phyloP scores from a whole-genome alignment of 2,329 filamentous ascomycete genomes.

The Alternaria sp. region DNA sequence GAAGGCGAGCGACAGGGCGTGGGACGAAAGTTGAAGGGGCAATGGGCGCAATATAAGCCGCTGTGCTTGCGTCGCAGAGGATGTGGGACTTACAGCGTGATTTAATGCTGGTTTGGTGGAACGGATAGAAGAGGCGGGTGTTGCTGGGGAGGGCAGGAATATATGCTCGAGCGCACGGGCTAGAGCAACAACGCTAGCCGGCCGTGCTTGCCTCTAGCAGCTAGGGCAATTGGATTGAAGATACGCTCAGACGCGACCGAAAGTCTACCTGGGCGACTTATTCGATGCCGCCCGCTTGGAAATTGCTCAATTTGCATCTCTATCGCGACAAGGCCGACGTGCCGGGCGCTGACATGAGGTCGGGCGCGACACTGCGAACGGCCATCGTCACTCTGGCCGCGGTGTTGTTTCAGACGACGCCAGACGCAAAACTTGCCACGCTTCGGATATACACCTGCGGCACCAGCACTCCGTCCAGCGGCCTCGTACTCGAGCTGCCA shows the following conservation, averaged over 20 bases:
- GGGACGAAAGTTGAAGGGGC: slow-evolving; percentile 11
- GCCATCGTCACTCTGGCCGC: slow-evolving; percentile 12
- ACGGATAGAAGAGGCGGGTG: slow-evolving; percentile 22
- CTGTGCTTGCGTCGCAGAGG: background rate
- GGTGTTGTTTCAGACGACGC: slow-evolving; percentile 26
- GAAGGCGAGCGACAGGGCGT: slow-evolving; percentile 9
- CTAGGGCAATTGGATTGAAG: slow-evolving; percentile 29
- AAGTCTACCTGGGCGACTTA: slow-evolving; percentile 10
- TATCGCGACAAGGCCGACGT: slow-evolving; percentile 8
- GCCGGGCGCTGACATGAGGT: slow-evolving; percentile 6
- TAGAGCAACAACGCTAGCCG: slow-evolving; percentile 26
- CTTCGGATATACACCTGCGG: slow-evolving; percentile 28
- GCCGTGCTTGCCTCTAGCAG: slow-evolving; percentile 18
- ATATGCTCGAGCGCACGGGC: slow-evolving; percentile 26
- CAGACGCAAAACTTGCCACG: slow-evolving; percentile 27
- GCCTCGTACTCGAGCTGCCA: background rate
- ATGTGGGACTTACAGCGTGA: slow-evolving; percentile 24
- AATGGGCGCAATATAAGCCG: slow-evolving; percentile 17
- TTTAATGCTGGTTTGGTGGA: slow-evolving; percentile 24
- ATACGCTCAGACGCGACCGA: slow-evolving; percentile 38
- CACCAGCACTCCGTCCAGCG: slow-evolving; percentile 11
- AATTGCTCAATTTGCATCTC: slow-evolving; percentile 29
- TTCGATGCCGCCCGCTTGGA: slow-evolving; percentile 15
- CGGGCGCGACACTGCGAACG: background rate
- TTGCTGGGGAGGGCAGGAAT: slow-evolving; percentile 28